Base-by-base conservation (phyloP, 257 asterid genomes). In the Paulownia fortunei region DNA sequence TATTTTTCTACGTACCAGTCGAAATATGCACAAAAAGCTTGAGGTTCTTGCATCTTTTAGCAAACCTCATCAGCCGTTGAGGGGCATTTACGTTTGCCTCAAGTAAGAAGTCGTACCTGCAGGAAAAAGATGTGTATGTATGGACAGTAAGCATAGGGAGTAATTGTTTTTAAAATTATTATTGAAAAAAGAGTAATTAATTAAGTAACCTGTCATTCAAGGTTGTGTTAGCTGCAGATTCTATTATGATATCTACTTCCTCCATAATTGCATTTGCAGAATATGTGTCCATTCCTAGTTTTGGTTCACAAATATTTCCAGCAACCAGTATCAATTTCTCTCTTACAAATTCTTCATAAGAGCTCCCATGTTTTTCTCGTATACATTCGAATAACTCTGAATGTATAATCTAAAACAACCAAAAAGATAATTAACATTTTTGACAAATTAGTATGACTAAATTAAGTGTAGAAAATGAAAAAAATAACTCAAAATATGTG, bases 201-300 rank as follows among this genome's bases (percentile, higher is more conserved):
- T n/a, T n/a, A 9, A 36, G 1, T 3, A 67, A 88, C 91, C 92
- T 88, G 58, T 86, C 89, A 42, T 84, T 73, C 11, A 88, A 81
- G 12, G 80, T 79, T 15, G 91, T 88, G 86, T 77, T 81, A 1
- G 91, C 91, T 15, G 92, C 92, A 18, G 91, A 86, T 27, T 76
- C 70, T 2, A 88, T 30, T 2, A 88, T 86, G 3, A 88, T 80
- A 42, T 88, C 89, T 3, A 83, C 85, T 9, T 86, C 83, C 12
- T 81, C 67, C 54, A 76, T 78, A 32, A 88, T 63, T 12, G 49
- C 18, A 7, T 73, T 67, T 32, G 75, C 52, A 46, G 69, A 74
- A 49, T 69, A 16, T 23, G 72, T 5, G 34, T 88, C 89, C 83
- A 88, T 76, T 52, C 92, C 92, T 15, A 88, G 77, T n/a, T 88